Evolutionary conservation across 2,329 filamentous ascomycete genomes (phyloP), one percentile per base, ranked within the genome.

Genomic region (Paraconiothyrium brasiliense): DNA sequence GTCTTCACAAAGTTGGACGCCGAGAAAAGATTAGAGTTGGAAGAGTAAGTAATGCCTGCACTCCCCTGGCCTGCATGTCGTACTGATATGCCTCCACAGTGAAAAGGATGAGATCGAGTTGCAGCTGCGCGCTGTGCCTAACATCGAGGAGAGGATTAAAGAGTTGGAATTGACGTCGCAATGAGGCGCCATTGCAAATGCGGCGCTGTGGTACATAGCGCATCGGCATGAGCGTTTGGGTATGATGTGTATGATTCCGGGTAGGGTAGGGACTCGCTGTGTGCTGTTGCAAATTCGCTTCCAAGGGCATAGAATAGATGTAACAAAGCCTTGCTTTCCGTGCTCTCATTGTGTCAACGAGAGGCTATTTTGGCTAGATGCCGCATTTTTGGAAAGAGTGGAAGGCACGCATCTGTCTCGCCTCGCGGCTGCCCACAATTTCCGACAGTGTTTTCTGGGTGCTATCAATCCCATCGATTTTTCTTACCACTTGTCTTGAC

Each of bases 31-130:
- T 79, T 98, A 78, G 86, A 88, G 78, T 84, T 99, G 54, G 95
- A 99, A 83, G 95, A 99, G 85, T 87, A 79, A 78, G 84, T 80
- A 7, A 51, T 50, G 16, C 16, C 35, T 30, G 27, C 56, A 24
- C 27, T 55, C 10, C 24, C 46, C 22, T 2, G 6, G 11, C 4
- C 9, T 44, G 39, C 3, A 10, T 7, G 37, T 8, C 27, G 20
- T 60, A 57, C 66, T 75, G 64, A 75, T 34, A 6, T 30, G 2
- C 50, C 13, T 39, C 20, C 2, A 44, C 56, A 87, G 85, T 79
- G 95, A 98, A 84, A 96, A 92, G 79, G 95, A 99, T 76, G 94
- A 98, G 67, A 84, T 98, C 47, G 94, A 98, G 62, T 83, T 97
- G 54, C 86, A 92, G 77, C 81, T 99, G 55, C 85, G 95, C 62